Percentiles rank a stretch among this genome's conserved stretches.
phyloP scores from a whole-genome alignment of 2,329 filamentous ascomycete species.

The Pestalotiopsis sp. region DNA sequence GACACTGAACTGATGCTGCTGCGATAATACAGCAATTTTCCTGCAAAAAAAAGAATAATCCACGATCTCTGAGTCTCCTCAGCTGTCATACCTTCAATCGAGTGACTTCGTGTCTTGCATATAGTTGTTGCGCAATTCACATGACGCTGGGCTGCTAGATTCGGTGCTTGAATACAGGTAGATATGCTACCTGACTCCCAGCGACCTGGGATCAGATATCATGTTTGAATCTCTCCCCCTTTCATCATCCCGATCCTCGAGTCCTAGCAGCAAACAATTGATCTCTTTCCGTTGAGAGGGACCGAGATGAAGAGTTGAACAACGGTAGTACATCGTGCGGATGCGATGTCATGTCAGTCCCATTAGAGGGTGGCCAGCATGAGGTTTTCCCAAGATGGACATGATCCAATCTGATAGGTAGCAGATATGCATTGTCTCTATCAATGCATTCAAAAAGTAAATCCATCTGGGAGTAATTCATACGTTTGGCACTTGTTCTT shows the following conservation, averaged over 20 bases:
- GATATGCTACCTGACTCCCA: no score
- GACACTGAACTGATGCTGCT: background rate
- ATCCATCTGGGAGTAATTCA: no score
- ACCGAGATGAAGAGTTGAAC: background rate
- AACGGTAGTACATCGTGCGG: background rate
- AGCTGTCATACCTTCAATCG: no score
- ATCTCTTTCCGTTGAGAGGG: background rate
- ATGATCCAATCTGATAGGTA: no score
- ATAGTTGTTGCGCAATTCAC: no score
- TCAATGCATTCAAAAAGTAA: background rate
- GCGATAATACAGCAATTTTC: background rate
- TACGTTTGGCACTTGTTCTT: no score
- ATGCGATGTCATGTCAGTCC: background rate
- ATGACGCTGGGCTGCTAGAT: no score
- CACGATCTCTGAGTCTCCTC: no score
- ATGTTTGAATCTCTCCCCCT: background rate
- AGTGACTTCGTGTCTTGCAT: no score
- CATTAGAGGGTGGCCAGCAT: background rate
- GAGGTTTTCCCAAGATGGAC: background rate
- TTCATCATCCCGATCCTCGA: background rate
- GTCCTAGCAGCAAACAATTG: background rate
- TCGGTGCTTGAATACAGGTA: no score
- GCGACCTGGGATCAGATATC: background rate
- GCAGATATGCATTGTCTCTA: no score
- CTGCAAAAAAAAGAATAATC: no score